These are phyloP conservation scores for Fomitopsis pulvina DNA, from an alignment of 768 basidiomycete species.

Conservation along the genomic window DNA sequence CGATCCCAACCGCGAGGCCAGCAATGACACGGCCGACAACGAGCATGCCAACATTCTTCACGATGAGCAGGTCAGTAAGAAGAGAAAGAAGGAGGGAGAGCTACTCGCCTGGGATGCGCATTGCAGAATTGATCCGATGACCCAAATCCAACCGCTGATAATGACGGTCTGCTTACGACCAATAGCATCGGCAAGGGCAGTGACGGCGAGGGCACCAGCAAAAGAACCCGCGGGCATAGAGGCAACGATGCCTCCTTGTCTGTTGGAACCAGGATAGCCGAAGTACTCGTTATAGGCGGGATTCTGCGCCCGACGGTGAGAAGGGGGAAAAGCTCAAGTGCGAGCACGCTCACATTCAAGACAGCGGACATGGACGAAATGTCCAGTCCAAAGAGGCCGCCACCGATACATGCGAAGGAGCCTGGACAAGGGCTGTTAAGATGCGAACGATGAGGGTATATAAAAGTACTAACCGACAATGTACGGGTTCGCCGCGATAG, in stretches of 20 bases:
- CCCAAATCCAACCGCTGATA: constrained; percentile 62
- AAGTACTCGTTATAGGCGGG: constrained; percentile 27
- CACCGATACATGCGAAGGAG: constrained; percentile 77
- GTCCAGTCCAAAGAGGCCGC: constrained; percentile 74
- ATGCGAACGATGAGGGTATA: neutral
- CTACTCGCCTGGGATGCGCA: constrained; percentile 42
- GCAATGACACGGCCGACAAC: constrained; percentile 49
- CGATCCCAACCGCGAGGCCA: constrained; percentile 60
- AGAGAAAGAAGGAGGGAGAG: neutral
- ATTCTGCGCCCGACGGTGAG: constrained; percentile 17
- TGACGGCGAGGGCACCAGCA: constrained; percentile 56
- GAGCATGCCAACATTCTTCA: constrained; percentile 67
- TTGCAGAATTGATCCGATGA: constrained; percentile 68
- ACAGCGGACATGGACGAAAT: constrained; percentile 82
- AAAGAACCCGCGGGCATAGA: constrained; percentile 75
- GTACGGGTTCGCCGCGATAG: constrained; percentile 62
- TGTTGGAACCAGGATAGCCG: constrained; percentile 39
- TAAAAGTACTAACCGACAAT: constrained; percentile 38
- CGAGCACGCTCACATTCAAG: constrained; percentile 34
- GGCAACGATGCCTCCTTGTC: constrained; percentile 72
- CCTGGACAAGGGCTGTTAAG: constrained; percentile 18
- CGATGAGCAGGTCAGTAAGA: constrained; percentile 1
- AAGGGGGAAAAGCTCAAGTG: neutral
- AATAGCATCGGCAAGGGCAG: constrained; percentile 53
- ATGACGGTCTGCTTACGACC: constrained; percentile 66